phyloP scores from a whole-genome alignment of 2,329 filamentous ascomycete genomes.

The Cercospora berteroae region DNA sequence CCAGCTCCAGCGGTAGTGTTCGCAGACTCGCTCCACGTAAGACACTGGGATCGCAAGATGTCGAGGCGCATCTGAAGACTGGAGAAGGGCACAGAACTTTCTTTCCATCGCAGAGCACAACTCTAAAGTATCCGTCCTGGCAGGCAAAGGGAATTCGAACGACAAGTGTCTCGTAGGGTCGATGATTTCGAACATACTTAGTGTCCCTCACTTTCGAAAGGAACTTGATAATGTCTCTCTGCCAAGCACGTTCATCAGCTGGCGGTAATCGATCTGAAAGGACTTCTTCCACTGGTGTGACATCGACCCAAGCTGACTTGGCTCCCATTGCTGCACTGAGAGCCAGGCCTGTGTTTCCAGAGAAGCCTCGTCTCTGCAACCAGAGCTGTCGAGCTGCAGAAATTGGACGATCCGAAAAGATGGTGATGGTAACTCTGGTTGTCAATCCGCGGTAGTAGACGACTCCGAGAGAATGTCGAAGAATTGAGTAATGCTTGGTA shows the following conservation, averaged over 20 bases:
- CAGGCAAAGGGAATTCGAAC: constrained; percentile 12
- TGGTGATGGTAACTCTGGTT: constrained; percentile 63
- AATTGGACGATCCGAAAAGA: constrained; percentile 60
- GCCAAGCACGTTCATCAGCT: constrained; percentile 63
- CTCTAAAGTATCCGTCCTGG: constrained; percentile 19
- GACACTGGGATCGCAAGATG: constrained; percentile 14
- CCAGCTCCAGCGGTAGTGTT: constrained; percentile 18
- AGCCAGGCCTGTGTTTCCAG: constrained; percentile 66
- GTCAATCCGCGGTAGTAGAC: constrained; percentile 50
- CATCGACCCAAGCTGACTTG: constrained; percentile 63
- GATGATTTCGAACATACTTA: constrained; percentile 15
- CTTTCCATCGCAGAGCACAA: constrained; percentile 17
- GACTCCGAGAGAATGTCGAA: constrained; percentile 17
- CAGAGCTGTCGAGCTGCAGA: constrained; percentile 61
- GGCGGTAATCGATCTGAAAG: constrained; percentile 51
- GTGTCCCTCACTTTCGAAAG: constrained; percentile 50
- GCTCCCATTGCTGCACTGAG: constrained; percentile 62
- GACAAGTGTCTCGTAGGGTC: constrained; percentile 11
- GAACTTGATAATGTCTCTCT: constrained; percentile 66
- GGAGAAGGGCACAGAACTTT: constrained; percentile 21
- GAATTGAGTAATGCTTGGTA: constrained; percentile 12
- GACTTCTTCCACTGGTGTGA: constrained; percentile 58
- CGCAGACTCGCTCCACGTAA: constrained; percentile 18
- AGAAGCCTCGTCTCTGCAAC: constrained; percentile 67
- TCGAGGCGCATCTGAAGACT: constrained; percentile 14